Percentiles rank a stretch among this genome's conserved stretches.
Conservation (phyloP, 1,284 basidiomycete species). For the Cryptococcus sp. region DNA sequence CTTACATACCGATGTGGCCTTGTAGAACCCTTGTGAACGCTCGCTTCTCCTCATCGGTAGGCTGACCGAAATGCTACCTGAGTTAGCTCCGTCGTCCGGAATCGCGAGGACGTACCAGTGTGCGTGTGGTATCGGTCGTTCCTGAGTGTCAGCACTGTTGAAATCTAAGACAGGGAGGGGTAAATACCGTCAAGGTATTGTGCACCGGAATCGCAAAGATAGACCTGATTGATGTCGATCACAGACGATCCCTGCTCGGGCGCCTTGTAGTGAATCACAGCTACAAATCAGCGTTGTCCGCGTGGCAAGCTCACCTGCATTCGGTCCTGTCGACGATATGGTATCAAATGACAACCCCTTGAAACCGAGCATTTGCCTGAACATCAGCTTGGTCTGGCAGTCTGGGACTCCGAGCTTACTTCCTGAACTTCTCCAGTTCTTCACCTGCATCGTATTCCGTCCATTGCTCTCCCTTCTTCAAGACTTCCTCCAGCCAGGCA, state of each 20-base stretch:
- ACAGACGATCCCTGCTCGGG: constrained; percentile 67
- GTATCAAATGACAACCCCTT: constrained; percentile 86
- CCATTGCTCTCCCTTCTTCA: constrained; percentile 61
- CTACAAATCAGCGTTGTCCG: constrained; percentile 45
- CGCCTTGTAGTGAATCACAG: constrained; percentile 91
- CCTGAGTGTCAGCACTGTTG: constrained; percentile 53
- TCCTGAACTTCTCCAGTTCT: constrained; percentile 72
- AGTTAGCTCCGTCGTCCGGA: background rate
- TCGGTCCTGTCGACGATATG: constrained; percentile 84
- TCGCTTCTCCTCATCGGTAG: constrained; percentile 73
- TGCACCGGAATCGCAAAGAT: constrained; percentile 93
- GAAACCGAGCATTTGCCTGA: constrained; percentile 70
- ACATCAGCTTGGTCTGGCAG: background rate
- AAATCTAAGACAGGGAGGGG: background rate
- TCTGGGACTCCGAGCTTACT: constrained; percentile 53
- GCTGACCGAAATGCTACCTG: constrained; percentile 78
- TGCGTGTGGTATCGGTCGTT: constrained; percentile 91
- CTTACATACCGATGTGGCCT: constrained; percentile 68
- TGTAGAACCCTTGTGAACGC: constrained; percentile 92
- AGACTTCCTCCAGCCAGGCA: constrained; percentile 85
- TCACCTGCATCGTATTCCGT: constrained; percentile 79
- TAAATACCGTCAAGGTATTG: constrained; percentile 11
- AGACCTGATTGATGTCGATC: constrained; percentile 76
- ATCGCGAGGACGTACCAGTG: constrained; percentile 57
- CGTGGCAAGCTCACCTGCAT: constrained; percentile 60